phyloP scores from a whole-genome alignment of 805 yeast genomes.

The Alloascoidea hylecoeti region DNA sequence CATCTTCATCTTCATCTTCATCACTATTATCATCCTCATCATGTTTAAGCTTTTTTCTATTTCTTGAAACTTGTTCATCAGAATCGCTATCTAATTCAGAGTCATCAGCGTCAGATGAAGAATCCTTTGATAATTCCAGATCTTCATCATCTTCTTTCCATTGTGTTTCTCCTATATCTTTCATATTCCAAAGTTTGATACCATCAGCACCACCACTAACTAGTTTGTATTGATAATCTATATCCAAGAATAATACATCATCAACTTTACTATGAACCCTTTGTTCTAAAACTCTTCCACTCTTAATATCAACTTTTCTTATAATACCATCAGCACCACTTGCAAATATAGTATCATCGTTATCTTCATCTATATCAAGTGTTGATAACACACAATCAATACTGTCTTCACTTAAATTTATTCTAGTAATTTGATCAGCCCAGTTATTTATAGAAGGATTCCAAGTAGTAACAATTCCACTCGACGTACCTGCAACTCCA shows the following conservation, averaged over 20 bases:
- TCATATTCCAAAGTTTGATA: slow-evolving; percentile 58
- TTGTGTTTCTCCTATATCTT: slow-evolving; percentile 17
- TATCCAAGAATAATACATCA: slow-evolving; percentile 64
- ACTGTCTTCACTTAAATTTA: slow-evolving; percentile 57
- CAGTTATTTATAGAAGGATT: slow-evolving; percentile 51
- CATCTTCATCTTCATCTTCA: slow-evolving; percentile 2
- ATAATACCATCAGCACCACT: slow-evolving; percentile 71
- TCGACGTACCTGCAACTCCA: slow-evolving; percentile 78
- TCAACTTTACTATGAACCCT: slow-evolving; percentile 57
- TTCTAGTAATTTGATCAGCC: slow-evolving; percentile 67
- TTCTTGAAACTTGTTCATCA: slow-evolving; percentile 4
- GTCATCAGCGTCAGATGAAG: slow-evolving; percentile 4
- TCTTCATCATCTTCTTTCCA: slow-evolving; percentile 11
- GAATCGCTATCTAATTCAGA: slow-evolving; percentile 5
- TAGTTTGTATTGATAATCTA: slow-evolving; percentile 69
- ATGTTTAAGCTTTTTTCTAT: slow-evolving; percentile 3
- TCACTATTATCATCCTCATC: not conserved
- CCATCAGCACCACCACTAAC: slow-evolving; percentile 77
- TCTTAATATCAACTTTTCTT: slow-evolving; percentile 48
- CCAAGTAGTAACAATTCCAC: slow-evolving; percentile 85
- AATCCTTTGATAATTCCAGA: no score
- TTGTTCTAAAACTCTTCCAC: slow-evolving; percentile 49
- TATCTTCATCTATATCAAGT: slow-evolving; percentile 35
- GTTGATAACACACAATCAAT: slow-evolving; percentile 56
- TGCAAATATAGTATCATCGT: slow-evolving; percentile 15